Percentiles rank a stretch among this genome's conserved stretches.
These are phyloP conservation scores for Cystofilobasidium macerans DNA, from an alignment of 768 basidiomycete species.

Conservation along the genomic window DNA sequence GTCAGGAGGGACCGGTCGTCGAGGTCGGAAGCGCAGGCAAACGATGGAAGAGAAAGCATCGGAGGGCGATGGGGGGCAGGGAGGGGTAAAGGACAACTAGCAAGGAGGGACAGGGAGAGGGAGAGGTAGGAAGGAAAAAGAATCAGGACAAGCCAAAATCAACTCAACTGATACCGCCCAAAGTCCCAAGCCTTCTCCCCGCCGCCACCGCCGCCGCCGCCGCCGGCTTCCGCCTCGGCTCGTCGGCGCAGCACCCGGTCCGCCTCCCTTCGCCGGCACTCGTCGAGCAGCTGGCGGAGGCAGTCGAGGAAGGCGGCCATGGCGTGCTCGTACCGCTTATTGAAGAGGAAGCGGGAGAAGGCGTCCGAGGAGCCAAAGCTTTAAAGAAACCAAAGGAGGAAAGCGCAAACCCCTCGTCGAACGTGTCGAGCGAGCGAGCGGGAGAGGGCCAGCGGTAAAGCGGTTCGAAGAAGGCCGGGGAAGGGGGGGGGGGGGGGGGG, in stretches of 20 bases:
- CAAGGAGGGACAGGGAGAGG: background rate
- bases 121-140: constrained; percentile 42
- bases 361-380: constrained; percentile 85
- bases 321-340: constrained; percentile 86
- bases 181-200: constrained; percentile 50
- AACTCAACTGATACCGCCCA: constrained; percentile 69
- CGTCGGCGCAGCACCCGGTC: constrained; percentile 49
- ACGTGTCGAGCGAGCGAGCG: too few species aligned
- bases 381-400: too few species aligned
- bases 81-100: background rate
- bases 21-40: too few species aligned
- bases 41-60: background rate
- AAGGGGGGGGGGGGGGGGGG: too few species aligned
- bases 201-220: too few species aligned
- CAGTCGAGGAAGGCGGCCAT: constrained; percentile 97
- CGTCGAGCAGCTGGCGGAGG: constrained; percentile 79
- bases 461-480: too few species aligned
- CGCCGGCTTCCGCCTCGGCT: too few species aligned
- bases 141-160: too few species aligned
- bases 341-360: constrained; percentile 78
- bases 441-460: too few species aligned
- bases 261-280: constrained; percentile 37
- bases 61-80: background rate
- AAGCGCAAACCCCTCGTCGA: too few species aligned
- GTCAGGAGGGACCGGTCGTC: background rate